Evolutionary conservation across 1,284 basidiomycete species (phyloP).

Genomic region (Neonothopanus nambi): DNA sequence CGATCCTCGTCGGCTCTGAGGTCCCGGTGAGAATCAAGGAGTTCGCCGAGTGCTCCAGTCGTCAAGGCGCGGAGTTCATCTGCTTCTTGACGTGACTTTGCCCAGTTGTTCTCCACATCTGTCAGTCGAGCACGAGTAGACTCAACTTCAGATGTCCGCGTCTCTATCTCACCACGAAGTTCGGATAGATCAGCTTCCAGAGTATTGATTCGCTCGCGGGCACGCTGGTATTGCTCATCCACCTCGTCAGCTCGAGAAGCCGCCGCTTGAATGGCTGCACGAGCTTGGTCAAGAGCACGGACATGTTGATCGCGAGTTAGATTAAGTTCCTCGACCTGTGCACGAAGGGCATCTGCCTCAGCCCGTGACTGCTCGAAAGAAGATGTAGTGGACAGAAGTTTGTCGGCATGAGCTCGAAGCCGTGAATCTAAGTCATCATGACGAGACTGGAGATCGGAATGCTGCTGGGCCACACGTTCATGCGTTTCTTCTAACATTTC

Average conservation of each 20-base stretch:
- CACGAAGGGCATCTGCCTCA: slow-evolving; percentile 68
- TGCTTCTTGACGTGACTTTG: slow-evolving; percentile 87
- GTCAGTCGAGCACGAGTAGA: slow-evolving; percentile 60
- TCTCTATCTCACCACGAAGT: slow-evolving; percentile 76
- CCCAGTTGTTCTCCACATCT: slow-evolving; percentile 85
- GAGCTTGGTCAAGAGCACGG: slow-evolving; percentile 83
- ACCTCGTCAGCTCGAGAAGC: slow-evolving; percentile 81
- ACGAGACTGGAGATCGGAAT: slow-evolving; percentile 73
- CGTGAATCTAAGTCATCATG: slow-evolving; percentile 64
- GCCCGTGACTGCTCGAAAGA: slow-evolving; percentile 77
- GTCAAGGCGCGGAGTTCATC: slow-evolving; percentile 83
- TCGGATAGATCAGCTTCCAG: slow-evolving; percentile 79
- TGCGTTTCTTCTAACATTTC: slow-evolving; percentile 84
- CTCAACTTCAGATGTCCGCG: slow-evolving; percentile 71
- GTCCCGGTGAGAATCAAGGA: slow-evolving; percentile 83
- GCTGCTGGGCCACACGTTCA: slow-evolving; percentile 66
- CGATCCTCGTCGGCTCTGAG: slow-evolving; percentile 80
- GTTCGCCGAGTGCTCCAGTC: slow-evolving; percentile 79
- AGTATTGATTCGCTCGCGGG: slow-evolving; percentile 64
- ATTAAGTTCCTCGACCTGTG: slow-evolving; percentile 72
- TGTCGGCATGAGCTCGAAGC: slow-evolving; percentile 80
- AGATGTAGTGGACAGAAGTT: slow-evolving; percentile 76
- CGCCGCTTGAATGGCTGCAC: slow-evolving; percentile 75
- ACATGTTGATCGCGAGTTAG: slow-evolving; percentile 81
- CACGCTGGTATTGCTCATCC: slow-evolving; percentile 71